Conservation (phyloP, 352 stramenopile species). For the Pythium vanterpoolii region DNA sequence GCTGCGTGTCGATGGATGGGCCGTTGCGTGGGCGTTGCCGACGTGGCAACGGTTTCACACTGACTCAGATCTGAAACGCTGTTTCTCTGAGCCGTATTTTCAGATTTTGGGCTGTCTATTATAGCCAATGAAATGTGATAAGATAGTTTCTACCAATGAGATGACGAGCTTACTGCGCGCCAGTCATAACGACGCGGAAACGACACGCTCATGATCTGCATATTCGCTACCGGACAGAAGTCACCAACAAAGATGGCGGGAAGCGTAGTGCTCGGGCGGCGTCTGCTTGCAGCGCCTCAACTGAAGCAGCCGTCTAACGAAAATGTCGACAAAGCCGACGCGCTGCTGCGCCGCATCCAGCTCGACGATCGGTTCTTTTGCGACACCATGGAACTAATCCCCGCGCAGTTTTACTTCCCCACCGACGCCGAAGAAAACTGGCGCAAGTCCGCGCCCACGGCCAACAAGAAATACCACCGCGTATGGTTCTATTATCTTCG, state of each 20-base stretch:
- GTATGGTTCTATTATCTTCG: conserved; percentile 17
- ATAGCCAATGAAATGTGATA: conserved; percentile 16
- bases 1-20: background rate
- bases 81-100: background rate
- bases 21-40: background rate
- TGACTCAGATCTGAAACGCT: background rate
- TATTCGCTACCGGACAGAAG: background rate
- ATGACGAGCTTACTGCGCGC: conserved; percentile 6
- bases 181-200: conserved; percentile 23
- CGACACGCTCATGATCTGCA: background rate
- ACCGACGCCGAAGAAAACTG: conserved; percentile 77
- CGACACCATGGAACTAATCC: conserved; percentile 71
- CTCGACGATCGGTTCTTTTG: conserved; percentile 71
- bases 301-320: background rate
- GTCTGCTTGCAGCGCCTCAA: conserved; percentile 40
- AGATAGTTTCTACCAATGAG: conserved; percentile 16
- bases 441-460: conserved; percentile 56
- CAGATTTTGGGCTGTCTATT: conserved; percentile 9
- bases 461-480: conserved; percentile 71
- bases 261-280: conserved; percentile 48
- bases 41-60: conserved; percentile 4
- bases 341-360: conserved; percentile 25
- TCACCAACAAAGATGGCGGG: conserved; percentile 8
- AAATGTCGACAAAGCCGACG: conserved; percentile 11
- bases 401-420: conserved; percentile 72